Percentiles rank a stretch among this genome's conserved stretches.
Conservation (phyloP, 1,284 basidiomycete species). For the Leccinum subrobustum region DNA sequence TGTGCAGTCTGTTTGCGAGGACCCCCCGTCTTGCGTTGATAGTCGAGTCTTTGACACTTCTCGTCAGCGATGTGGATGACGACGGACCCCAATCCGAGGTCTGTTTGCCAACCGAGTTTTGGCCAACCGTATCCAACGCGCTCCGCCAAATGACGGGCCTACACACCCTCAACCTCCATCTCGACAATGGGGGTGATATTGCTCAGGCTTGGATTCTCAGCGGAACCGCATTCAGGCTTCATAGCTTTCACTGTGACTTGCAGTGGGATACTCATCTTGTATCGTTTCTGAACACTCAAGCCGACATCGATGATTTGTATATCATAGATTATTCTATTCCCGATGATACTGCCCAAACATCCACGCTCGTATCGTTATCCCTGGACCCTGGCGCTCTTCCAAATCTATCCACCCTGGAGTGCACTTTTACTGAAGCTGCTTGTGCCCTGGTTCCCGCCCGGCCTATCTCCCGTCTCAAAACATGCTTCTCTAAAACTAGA, state of each 20-base stretch:
- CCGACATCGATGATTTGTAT: slow-evolving; percentile 52
- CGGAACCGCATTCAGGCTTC: slow-evolving; percentile 49
- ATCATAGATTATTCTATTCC: slow-evolving; percentile 53
- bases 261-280: slow-evolving; percentile 58
- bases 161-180: slow-evolving; percentile 47
- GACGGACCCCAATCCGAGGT: neutral
- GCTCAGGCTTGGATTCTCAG: slow-evolving; percentile 53
- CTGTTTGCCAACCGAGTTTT: slow-evolving; percentile 42
- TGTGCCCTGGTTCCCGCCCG: slow-evolving; percentile 52
- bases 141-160: slow-evolving; percentile 45
- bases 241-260: slow-evolving; percentile 61
- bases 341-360: slow-evolving; percentile 5
- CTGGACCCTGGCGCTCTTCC: slow-evolving; percentile 42
- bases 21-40: slow-evolving; percentile 47
- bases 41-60: slow-evolving; percentile 54
- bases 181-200: slow-evolving; percentile 38
- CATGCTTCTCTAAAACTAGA: slow-evolving; percentile 60
- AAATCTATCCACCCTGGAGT: slow-evolving; percentile 53
- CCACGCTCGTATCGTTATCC: slow-evolving; percentile 8
- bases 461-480: slow-evolving; percentile 59
- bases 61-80: slow-evolving; percentile 25
- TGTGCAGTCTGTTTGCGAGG: slow-evolving; percentile 47
- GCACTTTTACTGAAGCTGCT: slow-evolving; percentile 64
- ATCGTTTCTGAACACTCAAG: slow-evolving; percentile 53
- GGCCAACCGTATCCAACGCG: slow-evolving; percentile 48